These are phyloP conservation scores for Ulmus americana DNA, from an alignment of 331 rosid species.

Conservation along the genomic window DNA sequence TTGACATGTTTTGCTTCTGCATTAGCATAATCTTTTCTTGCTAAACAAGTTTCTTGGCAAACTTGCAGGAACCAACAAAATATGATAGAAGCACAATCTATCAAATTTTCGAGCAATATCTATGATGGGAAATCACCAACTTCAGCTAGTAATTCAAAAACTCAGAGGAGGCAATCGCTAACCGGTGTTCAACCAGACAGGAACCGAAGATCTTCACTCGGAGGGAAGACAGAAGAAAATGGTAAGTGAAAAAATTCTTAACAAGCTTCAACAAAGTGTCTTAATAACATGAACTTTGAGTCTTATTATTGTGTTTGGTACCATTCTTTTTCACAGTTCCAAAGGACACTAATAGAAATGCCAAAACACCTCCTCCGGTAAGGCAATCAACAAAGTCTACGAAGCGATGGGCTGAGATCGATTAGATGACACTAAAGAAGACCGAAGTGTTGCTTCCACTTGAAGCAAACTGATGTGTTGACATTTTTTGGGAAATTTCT, in stretches of 20 bases:
- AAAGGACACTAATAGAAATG: slow-evolving; percentile 45
- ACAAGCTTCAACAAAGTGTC: background rate
- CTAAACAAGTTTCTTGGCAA: slow-evolving; percentile 7
- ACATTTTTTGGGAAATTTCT: background rate
- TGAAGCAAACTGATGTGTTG: slow-evolving; percentile 31
- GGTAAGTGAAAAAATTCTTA: slow-evolving; percentile 21
- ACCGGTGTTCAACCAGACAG: slow-evolving; percentile 47
- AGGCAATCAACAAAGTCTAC: slow-evolving; percentile 35
- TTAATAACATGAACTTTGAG: background rate
- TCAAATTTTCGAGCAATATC: slow-evolving; percentile 20
- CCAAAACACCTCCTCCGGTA: slow-evolving; percentile 72
- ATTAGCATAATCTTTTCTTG: background rate
- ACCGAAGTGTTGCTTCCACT: slow-evolving; percentile 49
- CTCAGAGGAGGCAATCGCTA: slow-evolving; percentile 69
- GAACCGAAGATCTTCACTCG: slow-evolving; percentile 67
- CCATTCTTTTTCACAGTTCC: slow-evolving; percentile 32
- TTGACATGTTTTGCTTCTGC: background rate
- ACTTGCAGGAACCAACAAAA: slow-evolving; percentile 57
- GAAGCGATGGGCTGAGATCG: slow-evolving; percentile 45
- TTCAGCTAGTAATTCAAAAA: slow-evolving; percentile 29
- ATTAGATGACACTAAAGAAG: background rate
- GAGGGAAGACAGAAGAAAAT: slow-evolving; percentile 57
- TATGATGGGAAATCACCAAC: slow-evolving; percentile 42
- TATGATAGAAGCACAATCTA: slow-evolving; percentile 43
- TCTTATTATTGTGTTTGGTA: slow-evolving; percentile 3